A percentile compares a stretch with the other conserved stretches of the same genome.
Evolutionary conservation across 2,329 filamentous ascomycete genomes (phyloP).

Genomic region (Epichloe coenophiala): DNA sequence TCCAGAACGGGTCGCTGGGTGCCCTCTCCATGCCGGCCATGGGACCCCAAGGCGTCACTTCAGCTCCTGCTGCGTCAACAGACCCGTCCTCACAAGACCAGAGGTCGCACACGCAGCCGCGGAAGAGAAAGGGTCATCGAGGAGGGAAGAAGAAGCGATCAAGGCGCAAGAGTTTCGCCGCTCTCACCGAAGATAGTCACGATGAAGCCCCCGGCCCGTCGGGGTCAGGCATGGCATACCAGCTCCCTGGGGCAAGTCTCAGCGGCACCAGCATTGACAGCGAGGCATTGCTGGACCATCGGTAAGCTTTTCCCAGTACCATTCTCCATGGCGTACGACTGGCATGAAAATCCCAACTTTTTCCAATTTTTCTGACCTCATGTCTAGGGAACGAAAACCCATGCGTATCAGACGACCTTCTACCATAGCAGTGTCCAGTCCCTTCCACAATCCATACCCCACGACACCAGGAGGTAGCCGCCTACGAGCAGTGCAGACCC

Average conservation of each 20-base stretch:
- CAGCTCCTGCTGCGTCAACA: slow-evolving; percentile 6
- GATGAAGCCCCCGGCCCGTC: slow-evolving; percentile 21
- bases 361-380: neutral
- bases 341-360: neutral
- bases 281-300: slow-evolving; percentile 75
- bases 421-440: slow-evolving; percentile 23
- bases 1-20: slow-evolving; percentile 16
- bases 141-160: slow-evolving; percentile 65
- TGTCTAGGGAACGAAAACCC: slow-evolving; percentile 40
- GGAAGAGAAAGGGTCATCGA: slow-evolving; percentile 59
- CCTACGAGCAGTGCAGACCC: slow-evolving; percentile 21
- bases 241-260: slow-evolving; percentile 39
- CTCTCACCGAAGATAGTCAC: slow-evolving; percentile 41
- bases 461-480: slow-evolving; percentile 18
- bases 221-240: slow-evolving; percentile 36
- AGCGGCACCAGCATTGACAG: slow-evolving; percentile 86
- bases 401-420: slow-evolving; percentile 53
- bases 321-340: neutral
- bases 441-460: slow-evolving; percentile 21
- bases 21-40: slow-evolving; percentile 6
- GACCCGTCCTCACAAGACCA: slow-evolving; percentile 3
- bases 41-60: slow-evolving; percentile 2
- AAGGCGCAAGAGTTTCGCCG: slow-evolving; percentile 69
- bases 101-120: slow-evolving; percentile 16
- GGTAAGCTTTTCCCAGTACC: slow-evolving; percentile 30